Percentiles rank a stretch among this genome's conserved stretches.
Conservation (phyloP, 345 rosid genomes). For the Noccaea bulbosa region DNA sequence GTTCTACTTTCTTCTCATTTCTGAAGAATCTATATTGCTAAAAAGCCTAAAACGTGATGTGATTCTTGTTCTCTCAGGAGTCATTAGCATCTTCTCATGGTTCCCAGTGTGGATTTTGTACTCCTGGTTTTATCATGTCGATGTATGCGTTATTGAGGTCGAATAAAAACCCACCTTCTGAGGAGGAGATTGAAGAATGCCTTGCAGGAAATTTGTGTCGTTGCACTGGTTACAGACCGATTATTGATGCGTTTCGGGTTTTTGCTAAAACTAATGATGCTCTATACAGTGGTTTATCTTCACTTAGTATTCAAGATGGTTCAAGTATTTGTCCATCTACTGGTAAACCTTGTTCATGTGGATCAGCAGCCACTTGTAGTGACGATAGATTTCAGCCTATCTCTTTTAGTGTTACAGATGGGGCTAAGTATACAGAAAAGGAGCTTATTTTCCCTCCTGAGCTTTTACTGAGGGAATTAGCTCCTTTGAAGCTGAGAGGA, state of each 20-base stretch:
- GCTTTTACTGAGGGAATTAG: conserved; percentile 62
- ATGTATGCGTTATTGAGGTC: conserved; percentile 83
- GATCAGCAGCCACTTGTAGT: conserved; percentile 50
- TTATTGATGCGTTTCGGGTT: conserved; percentile 89
- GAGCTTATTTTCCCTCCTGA: conserved; percentile 95
- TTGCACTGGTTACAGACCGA: conserved; percentile 89
- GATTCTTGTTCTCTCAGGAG: conserved; percentile 54
- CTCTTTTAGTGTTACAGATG: conserved; percentile 77
- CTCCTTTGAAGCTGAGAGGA: conserved; percentile 68
- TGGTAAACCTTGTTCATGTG: conserved; percentile 89
- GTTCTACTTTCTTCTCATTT: conserved; percentile 22
- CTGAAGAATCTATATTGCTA: conserved; percentile 20
- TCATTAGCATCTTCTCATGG: conserved; percentile 77
- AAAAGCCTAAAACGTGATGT: background rate
- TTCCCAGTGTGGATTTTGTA: conserved; percentile 96
- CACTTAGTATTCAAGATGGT: conserved; percentile 54
- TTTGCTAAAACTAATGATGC: conserved; percentile 83
- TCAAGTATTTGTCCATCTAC: conserved; percentile 85
- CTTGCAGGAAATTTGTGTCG: conserved; percentile 87
- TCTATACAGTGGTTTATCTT: conserved; percentile 54
- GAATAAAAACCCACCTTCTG: conserved; percentile 60
- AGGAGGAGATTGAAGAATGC: conserved; percentile 87
- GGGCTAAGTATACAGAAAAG: conserved; percentile 67
- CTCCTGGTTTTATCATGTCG: conserved; percentile 97
- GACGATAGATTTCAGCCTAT: conserved; percentile 47